Conservation (phyloP, 768 basidiomycete genomes). For the Pleurotus eryngii region DNA sequence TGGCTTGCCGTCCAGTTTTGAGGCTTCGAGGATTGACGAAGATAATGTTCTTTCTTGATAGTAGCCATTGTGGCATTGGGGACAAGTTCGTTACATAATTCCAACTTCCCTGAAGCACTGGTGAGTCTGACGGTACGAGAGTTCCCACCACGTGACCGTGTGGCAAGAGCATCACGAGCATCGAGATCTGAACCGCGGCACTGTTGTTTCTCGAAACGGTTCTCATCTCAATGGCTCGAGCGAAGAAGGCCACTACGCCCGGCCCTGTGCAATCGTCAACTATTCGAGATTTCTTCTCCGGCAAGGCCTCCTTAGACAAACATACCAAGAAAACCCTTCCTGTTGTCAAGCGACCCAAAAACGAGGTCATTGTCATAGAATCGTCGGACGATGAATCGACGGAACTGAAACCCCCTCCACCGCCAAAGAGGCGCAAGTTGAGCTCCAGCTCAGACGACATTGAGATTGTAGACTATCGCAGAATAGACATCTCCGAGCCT, state of each 20-base stretch:
- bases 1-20: slow-evolving; percentile 54
- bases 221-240: neutral
- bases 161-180: no score
- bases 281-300: slow-evolving; percentile 43
- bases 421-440: slow-evolving; percentile 16
- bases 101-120: no score
- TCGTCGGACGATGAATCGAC: slow-evolving; percentile 48
- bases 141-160: no score
- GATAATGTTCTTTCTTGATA: neutral
- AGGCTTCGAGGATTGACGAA: neutral
- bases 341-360: neutral
- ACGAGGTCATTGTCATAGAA: slow-evolving; percentile 59
- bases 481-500: neutral
- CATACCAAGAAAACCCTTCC: neutral
- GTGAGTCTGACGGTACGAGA: no score
- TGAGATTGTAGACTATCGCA: slow-evolving; percentile 26
- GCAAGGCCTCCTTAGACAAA: slow-evolving; percentile 1
- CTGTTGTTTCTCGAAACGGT: no score
- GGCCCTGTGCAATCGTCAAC: slow-evolving; percentile 32
- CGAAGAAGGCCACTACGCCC: neutral
- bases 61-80: neutral
- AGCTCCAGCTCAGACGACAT: slow-evolving; percentile 27
- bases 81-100: no score
- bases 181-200: no score
- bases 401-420: slow-evolving; percentile 10